phyloP scores from a whole-genome alignment of 225 moss, liverwort and hornwort species.

The Rhytidiadelphus loreus region DNA sequence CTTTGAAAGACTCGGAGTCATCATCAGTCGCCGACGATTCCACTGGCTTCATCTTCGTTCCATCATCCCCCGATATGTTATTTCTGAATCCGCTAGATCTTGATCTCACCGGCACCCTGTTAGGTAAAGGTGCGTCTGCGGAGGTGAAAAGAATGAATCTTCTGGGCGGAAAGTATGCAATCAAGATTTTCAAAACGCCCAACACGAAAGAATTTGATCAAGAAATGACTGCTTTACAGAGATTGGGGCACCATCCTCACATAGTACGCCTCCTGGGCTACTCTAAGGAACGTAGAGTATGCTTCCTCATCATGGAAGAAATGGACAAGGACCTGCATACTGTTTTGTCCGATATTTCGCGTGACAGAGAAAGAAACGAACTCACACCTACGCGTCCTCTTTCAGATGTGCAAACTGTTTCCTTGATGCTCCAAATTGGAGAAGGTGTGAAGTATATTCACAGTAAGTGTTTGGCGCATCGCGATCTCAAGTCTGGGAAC shows the following conservation, averaged over 20 bases:
- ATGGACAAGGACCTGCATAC: not conserved
- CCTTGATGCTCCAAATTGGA: too few species aligned
- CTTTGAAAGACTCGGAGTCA: too few species aligned
- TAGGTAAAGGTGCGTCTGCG: not conserved
- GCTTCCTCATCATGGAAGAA: not conserved
- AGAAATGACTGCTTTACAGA: not conserved
- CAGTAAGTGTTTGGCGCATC: too few species aligned
- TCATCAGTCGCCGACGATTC: not conserved
- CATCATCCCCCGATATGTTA: not conserved
- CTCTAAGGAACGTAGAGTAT: rapidly evolving
- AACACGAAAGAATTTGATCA: rapidly evolving
- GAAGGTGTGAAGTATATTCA: too few species aligned
- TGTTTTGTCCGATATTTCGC: not conserved
- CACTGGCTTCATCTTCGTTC: not conserved
- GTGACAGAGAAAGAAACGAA: not conserved
- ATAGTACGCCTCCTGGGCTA: not conserved
- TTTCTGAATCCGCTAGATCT: not conserved
- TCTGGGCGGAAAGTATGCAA: not conserved
- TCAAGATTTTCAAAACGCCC: not conserved
- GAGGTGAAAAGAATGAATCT: not conserved
- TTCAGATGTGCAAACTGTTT: too few species aligned
- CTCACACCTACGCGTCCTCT: not conserved
- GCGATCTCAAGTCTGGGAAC: too few species aligned
- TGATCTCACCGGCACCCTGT: rapidly evolving
- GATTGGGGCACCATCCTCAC: not conserved